A percentile compares a stretch with the other conserved stretches of the same genome.
phyloP scores from a whole-genome alignment of 495 filamentous ascomycete genomes.

The Tuber calosporum region DNA sequence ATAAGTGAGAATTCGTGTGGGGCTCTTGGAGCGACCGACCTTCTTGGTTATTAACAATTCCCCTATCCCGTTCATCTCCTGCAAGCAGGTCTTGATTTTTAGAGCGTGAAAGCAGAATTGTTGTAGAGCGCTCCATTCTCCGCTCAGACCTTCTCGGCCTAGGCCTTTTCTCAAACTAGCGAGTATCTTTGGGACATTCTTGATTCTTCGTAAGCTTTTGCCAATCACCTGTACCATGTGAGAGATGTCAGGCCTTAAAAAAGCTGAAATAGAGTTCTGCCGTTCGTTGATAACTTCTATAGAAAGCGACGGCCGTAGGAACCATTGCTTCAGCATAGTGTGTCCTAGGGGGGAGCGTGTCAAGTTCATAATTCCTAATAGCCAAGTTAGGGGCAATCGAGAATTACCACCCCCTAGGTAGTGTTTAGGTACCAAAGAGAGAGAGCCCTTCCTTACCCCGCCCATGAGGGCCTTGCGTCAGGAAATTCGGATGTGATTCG shows the following conservation, averaged over 20 bases:
- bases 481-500: conserved; percentile 76
- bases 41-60: conserved; percentile 53
- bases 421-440: conserved; percentile 55
- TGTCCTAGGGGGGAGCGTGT: conserved; percentile 79
- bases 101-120: conserved; percentile 62
- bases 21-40: conserved; percentile 44
- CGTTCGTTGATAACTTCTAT: conserved; percentile 64
- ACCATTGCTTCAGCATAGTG: conserved; percentile 66
- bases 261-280: conserved; percentile 59
- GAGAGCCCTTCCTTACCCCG: conserved; percentile 85
- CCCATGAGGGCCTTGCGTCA: conserved; percentile 68
- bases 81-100: conserved; percentile 59
- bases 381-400: conserved; percentile 49
- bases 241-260: conserved; percentile 65
- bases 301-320: conserved; percentile 71
- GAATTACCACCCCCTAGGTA: conserved; percentile 37
- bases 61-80: conserved; percentile 54
- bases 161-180: conserved; percentile 28
- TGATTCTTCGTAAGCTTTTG: conserved; percentile 63
- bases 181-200: conserved; percentile 57
- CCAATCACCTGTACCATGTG: conserved; percentile 52
- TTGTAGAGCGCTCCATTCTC: conserved; percentile 33
- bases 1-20: conserved; percentile 13
- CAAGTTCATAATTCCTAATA: conserved; percentile 46
- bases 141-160: conserved; percentile 24